A percentile compares a stretch with the other conserved stretches of the same genome.
Evolutionary conservation across 2,329 filamentous ascomycete genomes (phyloP).

Genomic region (Alternaria ventricosa): DNA sequence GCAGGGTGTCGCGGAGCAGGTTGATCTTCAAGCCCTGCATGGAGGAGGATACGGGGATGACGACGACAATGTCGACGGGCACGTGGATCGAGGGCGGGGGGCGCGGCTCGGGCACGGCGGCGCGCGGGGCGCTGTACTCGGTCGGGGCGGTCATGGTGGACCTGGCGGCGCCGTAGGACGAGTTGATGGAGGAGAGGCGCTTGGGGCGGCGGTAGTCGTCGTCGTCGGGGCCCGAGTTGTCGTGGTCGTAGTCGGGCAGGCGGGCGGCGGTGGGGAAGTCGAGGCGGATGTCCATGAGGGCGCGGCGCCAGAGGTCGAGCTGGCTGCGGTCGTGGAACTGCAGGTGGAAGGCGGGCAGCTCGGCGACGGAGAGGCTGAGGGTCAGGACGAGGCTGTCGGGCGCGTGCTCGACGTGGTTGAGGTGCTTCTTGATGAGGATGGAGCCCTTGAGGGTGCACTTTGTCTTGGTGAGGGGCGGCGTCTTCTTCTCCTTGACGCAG

Average conservation of each 20-base stretch:
- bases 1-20: slow-evolving; percentile 85
- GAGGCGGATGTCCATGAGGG: slow-evolving; percentile 81
- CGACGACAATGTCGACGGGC: slow-evolving; percentile 92
- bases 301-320: slow-evolving; percentile 88
- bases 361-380: slow-evolving; percentile 85
- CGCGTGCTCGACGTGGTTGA: slow-evolving; percentile 82
- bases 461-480: slow-evolving; percentile 65
- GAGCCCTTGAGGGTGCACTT: slow-evolving; percentile 94
- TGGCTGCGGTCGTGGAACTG: slow-evolving; percentile 84
- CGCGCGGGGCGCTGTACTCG: slow-evolving; percentile 79
- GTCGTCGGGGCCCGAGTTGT: slow-evolving; percentile 83
- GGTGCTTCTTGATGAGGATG: slow-evolving; percentile 96
- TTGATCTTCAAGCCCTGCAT: slow-evolving; percentile 99
- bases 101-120: slow-evolving; percentile 52
- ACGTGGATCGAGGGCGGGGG: slow-evolving; percentile 73
- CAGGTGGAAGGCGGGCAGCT: slow-evolving; percentile 93
- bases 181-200: slow-evolving; percentile 81
- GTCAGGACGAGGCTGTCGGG: slow-evolving; percentile 84
- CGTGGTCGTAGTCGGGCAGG: slow-evolving; percentile 77
- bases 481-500: slow-evolving; percentile 97
- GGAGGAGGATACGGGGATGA: slow-evolving; percentile 95
- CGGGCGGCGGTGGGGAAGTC: slow-evolving; percentile 64
- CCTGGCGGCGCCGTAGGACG: slow-evolving; percentile 81
- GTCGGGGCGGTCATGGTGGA: slow-evolving; percentile 89
- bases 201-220: slow-evolving; percentile 77